Evolutionary conservation across 2,329 filamentous ascomycete genomes (phyloP).

Genomic region (Dactylellina leptospora): DNA sequence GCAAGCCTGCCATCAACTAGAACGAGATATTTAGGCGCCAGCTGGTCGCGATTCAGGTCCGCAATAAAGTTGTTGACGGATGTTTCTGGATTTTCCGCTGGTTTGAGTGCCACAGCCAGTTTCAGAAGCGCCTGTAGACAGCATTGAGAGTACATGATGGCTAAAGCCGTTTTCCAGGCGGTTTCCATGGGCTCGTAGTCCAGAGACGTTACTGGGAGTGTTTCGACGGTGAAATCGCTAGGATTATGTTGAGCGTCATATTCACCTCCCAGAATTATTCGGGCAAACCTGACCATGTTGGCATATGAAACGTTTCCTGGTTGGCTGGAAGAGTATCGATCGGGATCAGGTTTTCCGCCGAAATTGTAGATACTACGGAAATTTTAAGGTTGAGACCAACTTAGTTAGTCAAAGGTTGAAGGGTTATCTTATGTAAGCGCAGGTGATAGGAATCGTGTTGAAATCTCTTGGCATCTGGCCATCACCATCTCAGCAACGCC

Average conservation of each 20-base stretch:
- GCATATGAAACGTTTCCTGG: no score
- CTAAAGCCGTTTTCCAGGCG: slow-evolving; percentile 1
- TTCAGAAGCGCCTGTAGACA: background rate
- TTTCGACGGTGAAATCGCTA: background rate
- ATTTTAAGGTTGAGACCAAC: no score
- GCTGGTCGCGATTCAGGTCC: background rate
- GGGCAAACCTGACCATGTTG: background rate
- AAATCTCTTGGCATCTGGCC: no score
- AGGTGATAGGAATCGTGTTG: no score
- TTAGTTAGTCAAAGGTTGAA: no score
- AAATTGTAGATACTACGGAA: no score
- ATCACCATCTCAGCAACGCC: background rate
- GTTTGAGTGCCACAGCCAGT: background rate
- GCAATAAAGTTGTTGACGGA: background rate
- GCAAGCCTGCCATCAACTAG: background rate
- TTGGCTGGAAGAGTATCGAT: no score
- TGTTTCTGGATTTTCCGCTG: background rate
- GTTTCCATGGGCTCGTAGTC: background rate
- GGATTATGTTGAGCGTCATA: background rate
- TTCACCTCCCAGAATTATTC: background rate
- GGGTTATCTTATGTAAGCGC: no score
- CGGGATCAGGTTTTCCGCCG: no score
- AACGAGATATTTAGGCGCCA: background rate
- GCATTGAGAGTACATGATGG: background rate
- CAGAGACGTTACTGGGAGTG: background rate